Evolutionary conservation across 2,329 filamentous ascomycete species (phyloP).

Genomic region (Aspergillus sp.): DNA sequence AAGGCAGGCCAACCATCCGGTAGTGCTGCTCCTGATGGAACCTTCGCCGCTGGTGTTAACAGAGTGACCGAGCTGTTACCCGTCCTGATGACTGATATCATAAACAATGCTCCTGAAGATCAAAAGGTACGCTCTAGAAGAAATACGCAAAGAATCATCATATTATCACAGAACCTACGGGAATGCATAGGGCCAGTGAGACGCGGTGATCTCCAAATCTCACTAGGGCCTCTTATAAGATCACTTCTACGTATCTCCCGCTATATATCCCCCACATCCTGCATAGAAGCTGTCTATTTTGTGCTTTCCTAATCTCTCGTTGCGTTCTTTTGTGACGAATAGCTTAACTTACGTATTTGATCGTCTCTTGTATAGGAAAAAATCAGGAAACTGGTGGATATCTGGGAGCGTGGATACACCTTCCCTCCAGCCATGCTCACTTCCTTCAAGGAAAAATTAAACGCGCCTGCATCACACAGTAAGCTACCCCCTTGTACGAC

Average conservation of each 20-base stretch:
- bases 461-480: constrained; percentile 58
- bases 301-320: constrained; percentile 15
- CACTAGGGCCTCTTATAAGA: constrained; percentile 15
- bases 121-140: constrained; percentile 81
- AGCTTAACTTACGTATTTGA: constrained; percentile 47
- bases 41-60: constrained; percentile 90
- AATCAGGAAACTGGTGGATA: constrained; percentile 90
- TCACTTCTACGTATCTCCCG: constrained; percentile 20
- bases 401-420: constrained; percentile 94
- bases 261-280: constrained; percentile 14
- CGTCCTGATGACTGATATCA: constrained; percentile 90
- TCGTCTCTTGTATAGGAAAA: constrained; percentile 68
- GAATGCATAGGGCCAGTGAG: constrained; percentile 19
- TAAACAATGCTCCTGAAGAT: constrained; percentile 79
- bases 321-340: constrained; percentile 24
- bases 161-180: constrained; percentile 27
- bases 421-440: constrained; percentile 76
- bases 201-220: constrained; percentile 24
- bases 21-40: constrained; percentile 79
- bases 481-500: constrained; percentile 43
- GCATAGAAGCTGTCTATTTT: constrained; percentile 19
- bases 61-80: constrained; percentile 94
- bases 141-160: constrained; percentile 16
- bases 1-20: constrained; percentile 76
- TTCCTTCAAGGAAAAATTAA: constrained; percentile 79